A percentile compares a stretch with the other conserved stretches of the same genome.
Conservation (phyloP, 2,329 filamentous ascomycete species). For the Grosmannia serpens region DNA sequence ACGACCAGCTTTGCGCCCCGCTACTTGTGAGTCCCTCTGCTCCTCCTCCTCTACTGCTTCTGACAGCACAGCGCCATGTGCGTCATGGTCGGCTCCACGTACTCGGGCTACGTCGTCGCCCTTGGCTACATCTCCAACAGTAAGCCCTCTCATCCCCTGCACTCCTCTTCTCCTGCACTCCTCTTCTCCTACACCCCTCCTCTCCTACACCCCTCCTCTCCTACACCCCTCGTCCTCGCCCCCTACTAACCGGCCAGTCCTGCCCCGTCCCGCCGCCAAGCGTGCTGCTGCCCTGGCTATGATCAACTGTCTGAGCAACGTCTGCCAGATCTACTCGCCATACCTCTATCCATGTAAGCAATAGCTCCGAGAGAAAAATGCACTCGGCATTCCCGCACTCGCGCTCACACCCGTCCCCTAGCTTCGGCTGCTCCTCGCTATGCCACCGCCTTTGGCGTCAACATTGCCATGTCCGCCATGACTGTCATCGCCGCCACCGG, state of each 20-base stretch:
- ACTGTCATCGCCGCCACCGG: background rate
- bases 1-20: background rate
- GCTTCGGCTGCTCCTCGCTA: background rate
- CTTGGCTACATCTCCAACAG: conserved; percentile 1
- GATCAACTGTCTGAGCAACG: background rate
- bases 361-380: too few species aligned
- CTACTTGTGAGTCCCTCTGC: background rate
- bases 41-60: background rate
- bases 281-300: background rate
- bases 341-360: background rate
- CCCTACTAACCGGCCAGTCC: background rate
- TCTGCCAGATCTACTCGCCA: background rate
- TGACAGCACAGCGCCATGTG: background rate
- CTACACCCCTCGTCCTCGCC: too few species aligned
- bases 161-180: background rate
- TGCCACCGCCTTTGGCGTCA: background rate
- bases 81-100: background rate
- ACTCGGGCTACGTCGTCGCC: background rate
- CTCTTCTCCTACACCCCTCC: background rate
- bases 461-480: background rate
- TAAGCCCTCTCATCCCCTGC: background rate
- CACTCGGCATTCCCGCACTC: too few species aligned
- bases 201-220: background rate
- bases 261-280: background rate
- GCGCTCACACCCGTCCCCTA: too few species aligned